A percentile compares a stretch with the other conserved stretches of the same genome.
Conservation (phyloP, 108 stramenopile genomes). For the Skeletonema potamos region DNA sequence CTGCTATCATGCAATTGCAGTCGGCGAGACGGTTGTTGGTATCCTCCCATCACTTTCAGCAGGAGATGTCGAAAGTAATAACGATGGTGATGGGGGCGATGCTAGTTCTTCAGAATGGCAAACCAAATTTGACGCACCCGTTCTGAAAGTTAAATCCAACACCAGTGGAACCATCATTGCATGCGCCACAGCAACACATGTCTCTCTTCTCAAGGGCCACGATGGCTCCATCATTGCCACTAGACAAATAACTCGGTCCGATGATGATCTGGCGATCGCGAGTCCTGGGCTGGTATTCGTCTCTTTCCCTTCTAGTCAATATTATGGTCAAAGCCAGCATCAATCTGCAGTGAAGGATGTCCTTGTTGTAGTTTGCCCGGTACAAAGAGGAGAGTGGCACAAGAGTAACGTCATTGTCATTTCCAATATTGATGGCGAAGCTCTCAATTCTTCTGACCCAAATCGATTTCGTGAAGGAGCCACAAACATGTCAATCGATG, state of each 20-base stretch:
- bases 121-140: conserved; percentile 44
- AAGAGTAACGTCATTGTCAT: conserved; percentile 51
- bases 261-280: not conserved
- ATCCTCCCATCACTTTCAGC: not conserved
- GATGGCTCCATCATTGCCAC: conserved; percentile 69
- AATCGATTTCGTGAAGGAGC: conserved; percentile 49
- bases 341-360: conserved; percentile 36
- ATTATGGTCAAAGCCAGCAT: conserved; percentile 10
- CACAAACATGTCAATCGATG: conserved; percentile 55
- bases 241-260: conserved; percentile 39
- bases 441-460: conserved; percentile 52
- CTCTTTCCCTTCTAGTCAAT: not conserved
- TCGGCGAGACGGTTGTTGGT: conserved; percentile 21
- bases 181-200: conserved; percentile 53
- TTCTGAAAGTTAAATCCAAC: conserved; percentile 55
- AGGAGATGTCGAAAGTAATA: not conserved
- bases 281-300: conserved; percentile 3
- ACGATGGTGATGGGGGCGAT: not conserved
- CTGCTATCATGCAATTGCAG: conserved; percentile 20
- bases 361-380: conserved; percentile 31
- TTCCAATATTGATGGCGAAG: conserved; percentile 62
- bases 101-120: not conserved
- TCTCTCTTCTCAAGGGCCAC: conserved; percentile 56
- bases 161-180: conserved; percentile 57
- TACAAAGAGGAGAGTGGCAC: conserved; percentile 15